Conservation (phyloP, 2,329 filamentous ascomycete genomes). For the Alternaria rosae region DNA sequence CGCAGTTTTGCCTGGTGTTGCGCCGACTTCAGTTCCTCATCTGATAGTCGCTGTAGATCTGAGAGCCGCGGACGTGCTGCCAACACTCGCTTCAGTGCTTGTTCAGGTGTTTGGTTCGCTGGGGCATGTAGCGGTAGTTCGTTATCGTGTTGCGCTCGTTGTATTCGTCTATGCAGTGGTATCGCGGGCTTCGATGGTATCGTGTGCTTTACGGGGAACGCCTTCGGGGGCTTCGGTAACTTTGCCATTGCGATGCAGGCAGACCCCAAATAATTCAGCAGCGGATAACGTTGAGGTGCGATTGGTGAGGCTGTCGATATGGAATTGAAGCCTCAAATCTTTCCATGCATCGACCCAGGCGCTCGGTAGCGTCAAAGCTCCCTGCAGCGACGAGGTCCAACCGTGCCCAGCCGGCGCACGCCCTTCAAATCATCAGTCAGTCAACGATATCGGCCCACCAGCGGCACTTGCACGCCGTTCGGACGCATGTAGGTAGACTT, state of each 20-base stretch:
- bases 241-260: constrained; percentile 42
- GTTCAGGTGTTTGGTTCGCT: constrained; percentile 22
- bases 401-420: constrained; percentile 37
- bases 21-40: constrained; percentile 36
- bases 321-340: constrained; percentile 19
- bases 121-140: constrained; percentile 21
- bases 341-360: constrained; percentile 22
- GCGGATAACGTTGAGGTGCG: constrained; percentile 19
- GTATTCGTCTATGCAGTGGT: constrained; percentile 26
- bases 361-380: constrained; percentile 24
- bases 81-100: constrained; percentile 33
- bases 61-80: constrained; percentile 32
- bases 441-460: constrained; percentile 41
- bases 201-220: constrained; percentile 27
- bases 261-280: constrained; percentile 8
- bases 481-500: constrained; percentile 17
- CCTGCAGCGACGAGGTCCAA: constrained; percentile 22
- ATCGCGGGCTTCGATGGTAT: constrained; percentile 27
- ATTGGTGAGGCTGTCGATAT: constrained; percentile 23
- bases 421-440: constrained; percentile 5
- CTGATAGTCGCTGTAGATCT: constrained; percentile 36
- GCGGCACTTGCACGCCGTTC: constrained; percentile 8
- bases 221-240: constrained; percentile 38
- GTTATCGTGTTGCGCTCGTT: constrained; percentile 15
- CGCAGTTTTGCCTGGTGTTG: constrained; percentile 37